These are phyloP conservation scores for Entrophospora sp. DNA, from an alignment of 192 early-diverging fungal species.

Conservation along the genomic window DNA sequence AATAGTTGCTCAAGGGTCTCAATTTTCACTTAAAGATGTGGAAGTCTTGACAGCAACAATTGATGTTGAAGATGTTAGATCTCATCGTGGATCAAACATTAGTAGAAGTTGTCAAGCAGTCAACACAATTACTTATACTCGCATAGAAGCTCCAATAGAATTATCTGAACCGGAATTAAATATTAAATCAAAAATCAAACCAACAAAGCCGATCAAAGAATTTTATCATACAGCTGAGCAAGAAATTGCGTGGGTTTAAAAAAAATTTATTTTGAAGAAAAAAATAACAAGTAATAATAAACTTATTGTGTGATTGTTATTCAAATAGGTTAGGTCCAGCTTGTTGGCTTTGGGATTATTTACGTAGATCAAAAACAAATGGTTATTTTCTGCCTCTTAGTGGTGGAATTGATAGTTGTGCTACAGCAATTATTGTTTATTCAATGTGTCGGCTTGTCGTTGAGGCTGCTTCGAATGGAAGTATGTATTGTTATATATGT, in stretches of 20 bases:
- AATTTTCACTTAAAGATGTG: conserved; percentile 91
- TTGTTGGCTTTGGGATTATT: conserved; percentile 99
- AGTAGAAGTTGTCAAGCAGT: conserved; percentile 78
- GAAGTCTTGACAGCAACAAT: conserved; percentile 89
- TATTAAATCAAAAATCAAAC: conserved; percentile 33
- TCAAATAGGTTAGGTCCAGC: conserved; percentile 85
- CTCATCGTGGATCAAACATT: conserved; percentile 58
- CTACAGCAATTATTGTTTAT: conserved; percentile 75
- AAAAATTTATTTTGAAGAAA: no score
- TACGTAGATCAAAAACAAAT: conserved; percentile 77
- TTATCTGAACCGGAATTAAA: conserved; percentile 40
- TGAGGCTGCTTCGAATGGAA: conserved; percentile 50
- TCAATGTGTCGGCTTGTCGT: conserved; percentile 87
- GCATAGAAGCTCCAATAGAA: conserved; percentile 51
- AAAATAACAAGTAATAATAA: no score
- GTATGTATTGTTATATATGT: conserved; percentile 18
- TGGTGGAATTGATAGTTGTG: conserved; percentile 97
- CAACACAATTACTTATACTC: conserved; percentile 50
- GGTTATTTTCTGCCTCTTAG: conserved; percentile 95
- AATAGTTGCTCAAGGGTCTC: conserved; percentile 78
- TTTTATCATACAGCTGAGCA: conserved; percentile 72
- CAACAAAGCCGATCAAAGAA: conserved; percentile 35
- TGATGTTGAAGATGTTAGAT: conserved; percentile 81
- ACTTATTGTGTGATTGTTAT: no score
- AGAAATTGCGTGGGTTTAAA: conserved; percentile 60